phyloP scores from a whole-genome alignment of 2,329 filamentous ascomycete species.

The Exophiala lecanii-corni region DNA sequence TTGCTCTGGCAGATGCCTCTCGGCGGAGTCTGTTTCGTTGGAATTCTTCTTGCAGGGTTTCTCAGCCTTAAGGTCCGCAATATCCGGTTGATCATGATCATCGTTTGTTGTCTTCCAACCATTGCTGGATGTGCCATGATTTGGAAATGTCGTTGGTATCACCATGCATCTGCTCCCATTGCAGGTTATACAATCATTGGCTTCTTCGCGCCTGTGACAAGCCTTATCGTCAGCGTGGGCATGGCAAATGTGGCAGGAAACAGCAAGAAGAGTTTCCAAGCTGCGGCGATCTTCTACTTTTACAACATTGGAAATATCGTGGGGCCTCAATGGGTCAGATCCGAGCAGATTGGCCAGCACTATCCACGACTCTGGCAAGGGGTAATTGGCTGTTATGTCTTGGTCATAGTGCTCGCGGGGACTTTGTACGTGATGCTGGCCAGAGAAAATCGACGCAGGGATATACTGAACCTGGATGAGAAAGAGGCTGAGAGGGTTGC shows the following conservation, averaged over 20 bases:
- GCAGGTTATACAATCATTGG: constrained; percentile 68
- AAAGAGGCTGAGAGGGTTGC: constrained; percentile 59
- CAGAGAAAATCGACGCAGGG: constrained; percentile 54
- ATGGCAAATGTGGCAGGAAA: constrained; percentile 69
- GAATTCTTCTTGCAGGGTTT: constrained; percentile 63
- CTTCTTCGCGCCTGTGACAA: constrained; percentile 67
- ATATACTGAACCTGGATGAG: constrained; percentile 50
- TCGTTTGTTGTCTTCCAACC: constrained; percentile 65
- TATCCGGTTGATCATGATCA: constrained; percentile 60
- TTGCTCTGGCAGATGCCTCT: constrained; percentile 74
- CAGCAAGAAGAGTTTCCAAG: constrained; percentile 75
- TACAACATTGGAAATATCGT: constrained; percentile 75
- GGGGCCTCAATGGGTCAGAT: constrained; percentile 66
- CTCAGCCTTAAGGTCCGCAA: constrained; percentile 58
- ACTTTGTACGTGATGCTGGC: constrained; percentile 56
- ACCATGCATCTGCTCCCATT: constrained; percentile 62
- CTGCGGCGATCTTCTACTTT: constrained; percentile 67
- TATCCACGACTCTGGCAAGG: constrained; percentile 69
- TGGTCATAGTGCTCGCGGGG: constrained; percentile 57
- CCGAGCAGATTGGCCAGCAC: constrained; percentile 60
- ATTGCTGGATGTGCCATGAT: constrained; percentile 71
- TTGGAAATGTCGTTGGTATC: constrained; percentile 62
- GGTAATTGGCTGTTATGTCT: constrained; percentile 62
- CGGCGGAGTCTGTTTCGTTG: constrained; percentile 62
- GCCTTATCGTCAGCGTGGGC: constrained; percentile 53